phyloP scores from a whole-genome alignment of 2,329 filamentous ascomycete genomes.

The Arthrobotrys sinensis region DNA sequence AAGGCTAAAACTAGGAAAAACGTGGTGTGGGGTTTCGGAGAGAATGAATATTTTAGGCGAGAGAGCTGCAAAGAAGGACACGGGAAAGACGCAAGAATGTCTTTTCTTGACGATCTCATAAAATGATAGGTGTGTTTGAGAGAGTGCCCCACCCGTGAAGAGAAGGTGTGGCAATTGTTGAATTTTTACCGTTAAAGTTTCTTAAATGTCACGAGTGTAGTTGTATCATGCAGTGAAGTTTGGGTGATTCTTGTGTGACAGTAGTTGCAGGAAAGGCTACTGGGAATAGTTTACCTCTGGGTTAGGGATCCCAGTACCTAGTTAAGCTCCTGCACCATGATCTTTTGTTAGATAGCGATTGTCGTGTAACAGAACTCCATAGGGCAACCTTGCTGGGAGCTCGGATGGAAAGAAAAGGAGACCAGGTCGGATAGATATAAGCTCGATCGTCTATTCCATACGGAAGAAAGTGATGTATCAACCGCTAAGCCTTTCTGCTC shows the following conservation, averaged over 20 bases:
- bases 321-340: slow-evolving; percentile 27
- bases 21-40: slow-evolving; percentile 43
- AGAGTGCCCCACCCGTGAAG: slow-evolving; percentile 11
- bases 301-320: slow-evolving; percentile 18
- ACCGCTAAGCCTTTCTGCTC: slow-evolving; percentile 29
- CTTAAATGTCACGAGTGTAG: slow-evolving; percentile 47
- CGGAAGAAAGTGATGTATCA: slow-evolving; percentile 14
- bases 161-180: slow-evolving; percentile 50
- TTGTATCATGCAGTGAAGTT: slow-evolving; percentile 35
- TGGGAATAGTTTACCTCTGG: slow-evolving; percentile 4
- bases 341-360: slow-evolving; percentile 53
- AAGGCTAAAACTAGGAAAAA: slow-evolving; percentile 16
- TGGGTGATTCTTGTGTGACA: slow-evolving; percentile 29
- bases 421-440: slow-evolving; percentile 31
- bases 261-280: slow-evolving; percentile 19
- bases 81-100: slow-evolving; percentile 60
- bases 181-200: neutral
- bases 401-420: neutral
- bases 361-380: slow-evolving; percentile 45
- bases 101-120: slow-evolving; percentile 41
- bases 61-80: slow-evolving; percentile 34
- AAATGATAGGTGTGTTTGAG: slow-evolving; percentile 24
- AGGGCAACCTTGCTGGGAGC: slow-evolving; percentile 28
- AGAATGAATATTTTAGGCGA: slow-evolving; percentile 47
- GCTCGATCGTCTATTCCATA: neutral